A percentile compares a stretch with the other conserved stretches of the same genome.
Conservation (phyloP, 2,329 filamentous ascomycete genomes). For the Stachybotrys elegans region DNA sequence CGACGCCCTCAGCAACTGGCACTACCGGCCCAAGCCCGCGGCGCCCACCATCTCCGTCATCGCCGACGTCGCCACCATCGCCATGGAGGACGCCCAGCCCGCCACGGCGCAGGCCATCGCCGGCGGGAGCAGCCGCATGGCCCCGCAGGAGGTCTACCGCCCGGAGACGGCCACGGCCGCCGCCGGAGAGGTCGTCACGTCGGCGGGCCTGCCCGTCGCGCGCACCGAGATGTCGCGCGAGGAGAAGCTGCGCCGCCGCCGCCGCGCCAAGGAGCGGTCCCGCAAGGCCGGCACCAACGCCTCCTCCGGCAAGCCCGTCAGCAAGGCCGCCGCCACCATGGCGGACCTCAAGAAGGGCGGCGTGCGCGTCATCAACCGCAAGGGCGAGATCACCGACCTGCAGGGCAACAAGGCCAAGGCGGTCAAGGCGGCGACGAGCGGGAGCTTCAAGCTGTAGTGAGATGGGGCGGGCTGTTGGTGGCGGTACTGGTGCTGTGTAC, state of each 20-base stretch:
- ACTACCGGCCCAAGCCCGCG: slow-evolving; percentile 87
- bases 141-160: slow-evolving; percentile 90
- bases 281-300: slow-evolving; percentile 54
- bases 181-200: slow-evolving; percentile 69
- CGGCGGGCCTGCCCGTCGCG: slow-evolving; percentile 71
- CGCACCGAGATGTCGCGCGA: slow-evolving; percentile 85
- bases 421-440: slow-evolving; percentile 45
- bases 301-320: slow-evolving; percentile 38
- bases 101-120: slow-evolving; percentile 70
- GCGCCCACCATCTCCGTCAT: slow-evolving; percentile 81
- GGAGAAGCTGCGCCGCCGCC: slow-evolving; percentile 70
- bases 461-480: not conserved
- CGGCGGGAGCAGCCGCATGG: slow-evolving; percentile 67
- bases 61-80: slow-evolving; percentile 82
- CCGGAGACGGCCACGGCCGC: slow-evolving; percentile 63
- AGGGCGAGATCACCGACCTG: slow-evolving; percentile 78
- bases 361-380: slow-evolving; percentile 87
- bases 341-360: slow-evolving; percentile 75
- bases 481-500: too few species aligned
- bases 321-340: slow-evolving; percentile 57
- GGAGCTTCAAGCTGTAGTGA: slow-evolving; percentile 56
- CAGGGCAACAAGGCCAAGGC: slow-evolving; percentile 70
- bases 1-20: slow-evolving; percentile 86
- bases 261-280: slow-evolving; percentile 81
- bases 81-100: slow-evolving; percentile 93